These are phyloP conservation scores for Ambrosia hybrid DNA, from an alignment of 140 eudicot genomes.

Conservation along the genomic window DNA sequence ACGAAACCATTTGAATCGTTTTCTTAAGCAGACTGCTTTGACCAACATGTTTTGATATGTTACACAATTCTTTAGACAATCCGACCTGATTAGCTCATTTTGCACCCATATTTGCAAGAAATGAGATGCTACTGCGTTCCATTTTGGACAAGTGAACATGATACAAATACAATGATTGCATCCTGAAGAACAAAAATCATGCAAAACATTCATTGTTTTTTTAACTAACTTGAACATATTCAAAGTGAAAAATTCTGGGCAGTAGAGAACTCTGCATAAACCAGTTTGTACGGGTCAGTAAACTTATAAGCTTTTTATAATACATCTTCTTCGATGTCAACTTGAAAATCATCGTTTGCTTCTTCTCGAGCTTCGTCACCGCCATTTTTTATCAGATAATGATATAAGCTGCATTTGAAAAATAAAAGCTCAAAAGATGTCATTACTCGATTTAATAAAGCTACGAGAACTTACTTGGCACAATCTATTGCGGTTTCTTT, in stretches of 20 bases:
- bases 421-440: background rate
- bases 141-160: slow-evolving; percentile 27
- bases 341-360: slow-evolving; percentile 20
- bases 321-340: slow-evolving; percentile 15
- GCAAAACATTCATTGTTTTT: slow-evolving; percentile 30
- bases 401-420: slow-evolving; percentile 52
- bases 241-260: slow-evolving; percentile 22
- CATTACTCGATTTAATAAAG: slow-evolving; percentile 1
- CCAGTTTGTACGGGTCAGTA: slow-evolving; percentile 29
- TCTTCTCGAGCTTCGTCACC: slow-evolving; percentile 30
- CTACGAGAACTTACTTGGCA: background rate
- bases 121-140: background rate
- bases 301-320: slow-evolving; percentile 17
- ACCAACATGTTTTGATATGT: background rate
- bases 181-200: slow-evolving; percentile 21
- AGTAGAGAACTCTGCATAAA: slow-evolving; percentile 37
- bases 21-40: background rate
- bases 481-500: background rate
- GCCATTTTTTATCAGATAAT: slow-evolving; percentile 50
- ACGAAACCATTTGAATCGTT: background rate
- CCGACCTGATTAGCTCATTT: background rate
- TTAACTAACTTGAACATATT: background rate
- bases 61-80: too few relatives aligned
- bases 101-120: slow-evolving; percentile 3
- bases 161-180: slow-evolving; percentile 20